A percentile compares a stretch with the other conserved stretches of the same genome.
phyloP scores from a whole-genome alignment of 73 alveolate species.

The Paramecium tetraurelia region DNA sequence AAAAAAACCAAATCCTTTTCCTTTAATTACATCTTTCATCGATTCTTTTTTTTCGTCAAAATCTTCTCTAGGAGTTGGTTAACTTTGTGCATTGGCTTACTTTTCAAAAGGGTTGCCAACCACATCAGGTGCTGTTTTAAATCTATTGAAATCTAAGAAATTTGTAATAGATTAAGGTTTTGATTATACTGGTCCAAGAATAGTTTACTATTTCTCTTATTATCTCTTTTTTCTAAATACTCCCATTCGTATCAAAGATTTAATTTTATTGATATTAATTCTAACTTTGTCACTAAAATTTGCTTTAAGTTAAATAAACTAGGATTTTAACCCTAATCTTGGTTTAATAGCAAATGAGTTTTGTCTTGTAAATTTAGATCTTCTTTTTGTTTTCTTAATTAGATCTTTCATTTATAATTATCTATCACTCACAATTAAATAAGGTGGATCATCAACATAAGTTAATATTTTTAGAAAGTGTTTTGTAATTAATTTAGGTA shows the following conservation, averaged over 20 bases:
- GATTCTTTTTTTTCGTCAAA: background rate
- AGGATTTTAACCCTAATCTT: background rate
- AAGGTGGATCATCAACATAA: constrained; percentile 40
- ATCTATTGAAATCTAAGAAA: constrained; percentile 12
- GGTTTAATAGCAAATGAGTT: background rate
- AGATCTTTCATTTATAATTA: background rate
- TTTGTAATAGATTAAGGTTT: background rate
- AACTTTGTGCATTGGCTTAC: background rate
- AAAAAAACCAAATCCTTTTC: constrained; percentile 15
- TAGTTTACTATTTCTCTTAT: background rate
- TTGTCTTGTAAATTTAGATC: background rate
- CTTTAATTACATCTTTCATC: background rate
- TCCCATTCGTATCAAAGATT: constrained; percentile 8
- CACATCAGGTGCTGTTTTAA: constrained; percentile 6
- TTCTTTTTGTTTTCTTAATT: background rate
- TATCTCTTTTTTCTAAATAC: background rate
- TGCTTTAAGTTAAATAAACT: background rate
- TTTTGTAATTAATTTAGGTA: constrained; percentile 1
- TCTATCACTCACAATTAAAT: background rate
- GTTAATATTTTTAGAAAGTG: background rate
- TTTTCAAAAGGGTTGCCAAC: background rate
- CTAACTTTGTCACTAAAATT: constrained; percentile 14
- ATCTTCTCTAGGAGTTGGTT: constrained; percentile 20
- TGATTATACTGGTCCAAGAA: constrained; percentile 4
- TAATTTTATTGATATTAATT: background rate